Evolutionary conservation across 257 asterid species (phyloP), one percentile per base, ranked within the genome.

Genomic region (Misopates orontium): DNA sequence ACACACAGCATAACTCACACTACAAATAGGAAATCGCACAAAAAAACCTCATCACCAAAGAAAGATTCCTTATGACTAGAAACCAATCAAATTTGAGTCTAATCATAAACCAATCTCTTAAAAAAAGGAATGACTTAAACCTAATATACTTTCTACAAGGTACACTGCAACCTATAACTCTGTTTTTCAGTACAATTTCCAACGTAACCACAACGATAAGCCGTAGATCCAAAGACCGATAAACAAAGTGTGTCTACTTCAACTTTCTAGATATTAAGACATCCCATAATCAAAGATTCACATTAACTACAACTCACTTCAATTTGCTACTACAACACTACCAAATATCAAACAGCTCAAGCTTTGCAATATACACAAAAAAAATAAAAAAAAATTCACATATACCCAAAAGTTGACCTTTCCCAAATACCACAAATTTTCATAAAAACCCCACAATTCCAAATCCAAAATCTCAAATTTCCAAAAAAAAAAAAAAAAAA

Each of bases 321-420:
- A 48, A 60, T 32, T 41, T 31, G 49, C 72, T 62, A 23, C 42
- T 54, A 6, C 23, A 71, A 21, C 51, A 49, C 23, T 22, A 15
- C 42, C 47, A 61, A 45, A 54, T 4, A 62, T 55, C 59, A 48
- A 73, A 64, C 54, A 72, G 53, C 44, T 53, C 31, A 17, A 44
- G 6, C 12, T 1, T 18, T 21, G 21, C 65, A 64, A 69, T 23
- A 28, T 54, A 47, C 22, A 9, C 10, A 66, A 47, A 36, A 20
- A 21, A 15, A 47, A 36, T 53, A 2, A 31, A 36, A 69, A 14
- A 5, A 18, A 25, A 56, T 24, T 11, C 3, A 24, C 11, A 56
- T 17, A 56, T 1, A 23, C 44, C 67, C n/a, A n/a, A n/a, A n/a
- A n/a, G n/a, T n/a, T n/a, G n/a, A n/a, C n/a, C n/a, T n/a, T n/a